Conservation (phyloP, 2,329 filamentous ascomycete species). For the Trichoderma aggressivum region DNA sequence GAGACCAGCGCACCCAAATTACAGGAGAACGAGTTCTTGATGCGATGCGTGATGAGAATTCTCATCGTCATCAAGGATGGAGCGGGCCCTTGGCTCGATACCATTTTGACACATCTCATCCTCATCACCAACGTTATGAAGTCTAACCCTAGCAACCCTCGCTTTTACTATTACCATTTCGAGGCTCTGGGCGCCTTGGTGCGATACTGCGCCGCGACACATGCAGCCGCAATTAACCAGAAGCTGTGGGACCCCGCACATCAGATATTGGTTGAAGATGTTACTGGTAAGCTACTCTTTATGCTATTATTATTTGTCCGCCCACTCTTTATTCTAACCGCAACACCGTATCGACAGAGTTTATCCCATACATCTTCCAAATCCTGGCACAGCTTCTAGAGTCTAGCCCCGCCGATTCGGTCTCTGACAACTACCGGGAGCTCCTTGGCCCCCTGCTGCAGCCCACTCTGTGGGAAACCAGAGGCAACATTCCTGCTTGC, state of each 20-base stretch:
- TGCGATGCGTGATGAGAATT: conserved; percentile 98
- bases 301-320: neutral
- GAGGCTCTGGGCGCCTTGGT: conserved; percentile 90
- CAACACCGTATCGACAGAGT: conserved; percentile 56
- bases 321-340: neutral
- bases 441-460: conserved; percentile 75
- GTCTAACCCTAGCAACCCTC: conserved; percentile 92
- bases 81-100: conserved; percentile 69
- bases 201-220: conserved; percentile 58
- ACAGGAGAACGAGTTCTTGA: conserved; percentile 97
- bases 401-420: conserved; percentile 71
- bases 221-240: conserved; percentile 72
- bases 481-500: conserved; percentile 89
- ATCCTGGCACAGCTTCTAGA: conserved; percentile 88
- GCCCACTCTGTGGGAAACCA: conserved; percentile 83
- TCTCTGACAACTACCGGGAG: conserved; percentile 77
- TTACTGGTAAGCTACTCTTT: conserved; percentile 58
- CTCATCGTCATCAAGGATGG: conserved; percentile 89
- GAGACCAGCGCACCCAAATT: conserved; percentile 84
- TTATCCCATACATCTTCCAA: conserved; percentile 95
- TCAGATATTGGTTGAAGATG: conserved; percentile 72
- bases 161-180: conserved; percentile 98
- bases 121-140: conserved; percentile 89
- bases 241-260: conserved; percentile 82
- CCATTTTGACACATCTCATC: conserved; percentile 78